Conservation (phyloP, 2,329 filamentous ascomycete species). For the Fusarium continuum region DNA sequence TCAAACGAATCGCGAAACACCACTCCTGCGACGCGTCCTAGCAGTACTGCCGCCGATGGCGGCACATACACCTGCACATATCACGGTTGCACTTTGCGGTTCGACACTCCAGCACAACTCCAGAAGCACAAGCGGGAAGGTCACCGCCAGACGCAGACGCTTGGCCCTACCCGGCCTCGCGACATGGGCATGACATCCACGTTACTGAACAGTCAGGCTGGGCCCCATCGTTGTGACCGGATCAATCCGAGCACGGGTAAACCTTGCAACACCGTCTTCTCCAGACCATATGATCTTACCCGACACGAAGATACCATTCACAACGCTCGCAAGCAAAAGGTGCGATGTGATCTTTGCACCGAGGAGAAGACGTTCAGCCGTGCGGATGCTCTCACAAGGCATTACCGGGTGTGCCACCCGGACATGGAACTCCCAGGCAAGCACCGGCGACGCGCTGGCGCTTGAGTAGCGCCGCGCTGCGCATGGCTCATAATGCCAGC, state of each 20-base stretch:
- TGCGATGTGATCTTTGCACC: constrained; percentile 89
- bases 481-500: neutral
- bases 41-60: constrained; percentile 74
- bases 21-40: constrained; percentile 59
- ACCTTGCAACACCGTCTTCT: constrained; percentile 93
- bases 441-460: constrained; percentile 31
- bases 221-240: constrained; percentile 90
- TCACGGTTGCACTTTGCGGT: constrained; percentile 86
- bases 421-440: constrained; percentile 33
- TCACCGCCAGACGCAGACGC: constrained; percentile 76
- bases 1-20: constrained; percentile 46
- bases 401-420: constrained; percentile 94
- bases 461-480: constrained; percentile 8
- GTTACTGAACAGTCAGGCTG: constrained; percentile 84
- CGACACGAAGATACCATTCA: constrained; percentile 98
- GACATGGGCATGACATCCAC: constrained; percentile 58
- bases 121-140: constrained; percentile 97
- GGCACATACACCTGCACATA: constrained; percentile 98
- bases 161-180: constrained; percentile 41
- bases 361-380: constrained; percentile 98
- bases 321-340: constrained; percentile 93
- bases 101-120: constrained; percentile 84
- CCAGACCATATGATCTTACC: constrained; percentile 93
- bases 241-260: constrained; percentile 96
- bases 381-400: constrained; percentile 91